These are phyloP conservation scores for Citrus trifoliata DNA, from an alignment of 345 rosid species.

Conservation along the genomic window DNA sequence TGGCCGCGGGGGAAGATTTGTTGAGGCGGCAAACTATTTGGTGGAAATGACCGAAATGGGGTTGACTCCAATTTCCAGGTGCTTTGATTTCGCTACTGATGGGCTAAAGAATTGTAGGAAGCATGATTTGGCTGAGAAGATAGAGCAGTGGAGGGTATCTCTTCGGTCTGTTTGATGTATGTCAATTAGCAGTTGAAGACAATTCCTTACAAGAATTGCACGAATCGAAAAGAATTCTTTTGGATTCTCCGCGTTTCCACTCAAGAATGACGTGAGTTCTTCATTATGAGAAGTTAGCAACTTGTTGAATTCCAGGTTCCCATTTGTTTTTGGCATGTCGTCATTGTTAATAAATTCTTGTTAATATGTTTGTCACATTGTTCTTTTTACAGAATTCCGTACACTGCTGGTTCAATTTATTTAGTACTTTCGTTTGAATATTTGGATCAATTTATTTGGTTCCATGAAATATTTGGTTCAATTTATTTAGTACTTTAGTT, in stretches of 20 bases:
- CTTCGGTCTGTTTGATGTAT: constrained; percentile 41
- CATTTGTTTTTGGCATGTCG: background rate
- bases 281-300: background rate
- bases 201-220: too few species aligned
- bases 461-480: too few species aligned
- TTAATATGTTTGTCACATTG: background rate
- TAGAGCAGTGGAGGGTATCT: constrained; percentile 73
- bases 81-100: constrained; percentile 87
- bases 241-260: background rate
- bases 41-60: constrained; percentile 91
- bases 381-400: background rate
- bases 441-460: background rate
- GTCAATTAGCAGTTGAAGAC: background rate
- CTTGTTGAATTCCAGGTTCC: background rate
- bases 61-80: constrained; percentile 69
- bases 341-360: background rate
- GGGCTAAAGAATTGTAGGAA: constrained; percentile 85
- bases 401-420: background rate
- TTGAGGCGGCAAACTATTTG: constrained; percentile 83
- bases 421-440: background rate
- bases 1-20: constrained; percentile 78
- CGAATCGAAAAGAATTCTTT: background rate
- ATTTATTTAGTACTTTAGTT: background rate
- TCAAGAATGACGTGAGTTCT: background rate
- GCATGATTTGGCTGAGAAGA: constrained; percentile 78